phyloP scores from a whole-genome alignment of 371 early-diverging fungal genomes.

The Mortierella sp. region DNA sequence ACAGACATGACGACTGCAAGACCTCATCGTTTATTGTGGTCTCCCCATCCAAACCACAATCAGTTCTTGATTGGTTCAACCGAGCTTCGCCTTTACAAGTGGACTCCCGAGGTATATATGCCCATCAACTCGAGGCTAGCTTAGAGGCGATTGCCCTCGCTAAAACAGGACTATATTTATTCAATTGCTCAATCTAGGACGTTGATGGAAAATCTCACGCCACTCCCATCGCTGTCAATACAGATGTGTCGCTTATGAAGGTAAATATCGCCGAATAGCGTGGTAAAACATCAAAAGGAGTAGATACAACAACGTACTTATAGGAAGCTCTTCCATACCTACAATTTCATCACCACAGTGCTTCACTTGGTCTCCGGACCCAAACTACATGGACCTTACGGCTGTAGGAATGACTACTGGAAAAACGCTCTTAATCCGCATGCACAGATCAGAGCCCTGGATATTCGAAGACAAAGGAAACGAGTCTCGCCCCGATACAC shows the following conservation, averaged over 20 bases:
- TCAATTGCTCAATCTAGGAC: conserved; percentile 51
- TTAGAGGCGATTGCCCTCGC: background rate
- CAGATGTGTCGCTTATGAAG: conserved; percentile 75
- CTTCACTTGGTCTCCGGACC: conserved; percentile 84
- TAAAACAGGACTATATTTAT: background rate
- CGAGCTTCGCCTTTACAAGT: conserved; percentile 77
- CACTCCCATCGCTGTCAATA: conserved; percentile 69
- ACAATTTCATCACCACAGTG: conserved; percentile 60
- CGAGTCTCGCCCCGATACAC: conserved; percentile 48
- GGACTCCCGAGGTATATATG: conserved; percentile 65
- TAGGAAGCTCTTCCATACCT: background rate
- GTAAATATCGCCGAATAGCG: conserved; percentile 34
- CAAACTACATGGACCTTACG: conserved; percentile 71
- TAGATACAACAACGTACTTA: background rate
- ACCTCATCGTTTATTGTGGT: conserved; percentile 68
- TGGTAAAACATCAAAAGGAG: background rate
- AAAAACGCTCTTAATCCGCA: conserved; percentile 68
- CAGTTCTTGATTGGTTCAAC: conserved; percentile 76
- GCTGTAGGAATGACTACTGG: conserved; percentile 83
- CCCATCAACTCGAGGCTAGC: background rate
- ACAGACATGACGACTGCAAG: conserved; percentile 50
- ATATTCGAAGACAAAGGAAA: conserved; percentile 43
- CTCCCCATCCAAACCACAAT: conserved; percentile 70
- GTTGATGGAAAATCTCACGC: conserved; percentile 62
- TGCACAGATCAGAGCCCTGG: conserved; percentile 63